A percentile compares a stretch with the other conserved stretches of the same genome.
Conservation (phyloP, 495 filamentous ascomycete genomes). For the Letharia columbiana region DNA sequence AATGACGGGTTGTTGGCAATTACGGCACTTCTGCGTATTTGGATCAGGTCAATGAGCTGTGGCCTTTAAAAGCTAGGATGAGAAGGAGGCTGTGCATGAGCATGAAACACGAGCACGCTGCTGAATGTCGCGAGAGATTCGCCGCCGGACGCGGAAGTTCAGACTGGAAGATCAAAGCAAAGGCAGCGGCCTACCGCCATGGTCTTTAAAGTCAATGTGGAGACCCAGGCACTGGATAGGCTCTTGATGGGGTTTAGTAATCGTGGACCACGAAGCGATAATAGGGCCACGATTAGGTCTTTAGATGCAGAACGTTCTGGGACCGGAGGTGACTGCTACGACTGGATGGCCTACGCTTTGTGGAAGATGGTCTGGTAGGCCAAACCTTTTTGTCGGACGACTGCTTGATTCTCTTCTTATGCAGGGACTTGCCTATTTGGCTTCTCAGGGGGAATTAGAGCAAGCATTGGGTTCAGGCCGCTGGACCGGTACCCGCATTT, state of each 20-base stretch:
- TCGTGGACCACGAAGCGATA: too few species aligned
- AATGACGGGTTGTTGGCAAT: background rate
- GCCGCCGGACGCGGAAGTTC: background rate
- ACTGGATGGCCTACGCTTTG: background rate
- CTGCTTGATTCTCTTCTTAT: background rate
- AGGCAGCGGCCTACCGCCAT: background rate
- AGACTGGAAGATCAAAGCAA: background rate
- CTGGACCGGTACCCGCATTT: background rate
- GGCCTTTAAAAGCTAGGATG: background rate
- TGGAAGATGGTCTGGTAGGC: background rate
- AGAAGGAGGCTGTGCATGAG: background rate
- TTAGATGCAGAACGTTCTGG: background rate
- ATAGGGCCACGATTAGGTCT: too few species aligned
- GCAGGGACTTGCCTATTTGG: background rate
- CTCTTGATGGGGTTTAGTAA: background rate
- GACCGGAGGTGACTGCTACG: background rate
- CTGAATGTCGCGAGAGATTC: background rate
- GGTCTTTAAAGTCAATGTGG: background rate
- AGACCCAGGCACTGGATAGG: background rate
- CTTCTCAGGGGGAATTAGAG: background rate
- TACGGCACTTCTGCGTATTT: background rate
- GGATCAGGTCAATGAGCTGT: background rate
- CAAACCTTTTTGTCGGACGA: too few species aligned
- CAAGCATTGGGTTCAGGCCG: background rate
- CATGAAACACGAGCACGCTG: background rate